phyloP scores from a whole-genome alignment of 2,329 filamentous ascomycete genomes.

The Cercospora berteroae region DNA sequence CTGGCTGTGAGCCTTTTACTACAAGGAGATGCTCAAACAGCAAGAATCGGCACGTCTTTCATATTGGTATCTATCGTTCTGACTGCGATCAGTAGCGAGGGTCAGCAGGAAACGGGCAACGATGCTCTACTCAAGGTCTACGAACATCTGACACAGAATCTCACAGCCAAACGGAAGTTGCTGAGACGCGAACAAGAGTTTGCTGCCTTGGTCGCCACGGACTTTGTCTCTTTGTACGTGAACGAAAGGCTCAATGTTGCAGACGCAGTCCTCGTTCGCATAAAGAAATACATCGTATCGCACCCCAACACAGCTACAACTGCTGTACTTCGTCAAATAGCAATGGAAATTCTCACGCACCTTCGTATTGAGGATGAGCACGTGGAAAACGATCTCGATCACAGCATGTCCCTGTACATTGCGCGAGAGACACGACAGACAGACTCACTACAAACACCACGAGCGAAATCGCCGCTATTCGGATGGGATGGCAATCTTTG shows the following conservation, averaged over 20 bases:
- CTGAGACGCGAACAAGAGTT: conserved; percentile 1
- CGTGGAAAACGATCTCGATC: not conserved
- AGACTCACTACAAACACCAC: not conserved
- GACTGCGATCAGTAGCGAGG: not conserved
- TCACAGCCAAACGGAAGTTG: not conserved
- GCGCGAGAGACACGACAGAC: not conserved
- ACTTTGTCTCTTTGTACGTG: not conserved
- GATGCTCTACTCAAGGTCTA: not conserved
- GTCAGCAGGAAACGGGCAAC: not conserved
- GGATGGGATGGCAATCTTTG: conserved; percentile 48
- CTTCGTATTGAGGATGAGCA: not conserved
- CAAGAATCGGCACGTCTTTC: not conserved
- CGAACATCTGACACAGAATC: not conserved
- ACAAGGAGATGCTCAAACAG: too few relatives aligned
- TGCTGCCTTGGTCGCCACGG: not conserved
- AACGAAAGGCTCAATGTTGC: not conserved
- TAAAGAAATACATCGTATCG: not conserved
- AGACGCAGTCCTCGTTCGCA: not conserved
- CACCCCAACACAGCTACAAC: not conserved
- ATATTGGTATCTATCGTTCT: not conserved
- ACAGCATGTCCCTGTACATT: not conserved
- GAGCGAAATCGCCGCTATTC: conserved; percentile 25
- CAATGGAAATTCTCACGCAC: not conserved
- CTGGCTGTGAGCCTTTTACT: not conserved
- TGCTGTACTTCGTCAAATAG: not conserved